These are phyloP conservation scores for Lanmaoa pseudosensibilis DNA, from an alignment of 768 basidiomycete genomes.

Conservation along the genomic window DNA sequence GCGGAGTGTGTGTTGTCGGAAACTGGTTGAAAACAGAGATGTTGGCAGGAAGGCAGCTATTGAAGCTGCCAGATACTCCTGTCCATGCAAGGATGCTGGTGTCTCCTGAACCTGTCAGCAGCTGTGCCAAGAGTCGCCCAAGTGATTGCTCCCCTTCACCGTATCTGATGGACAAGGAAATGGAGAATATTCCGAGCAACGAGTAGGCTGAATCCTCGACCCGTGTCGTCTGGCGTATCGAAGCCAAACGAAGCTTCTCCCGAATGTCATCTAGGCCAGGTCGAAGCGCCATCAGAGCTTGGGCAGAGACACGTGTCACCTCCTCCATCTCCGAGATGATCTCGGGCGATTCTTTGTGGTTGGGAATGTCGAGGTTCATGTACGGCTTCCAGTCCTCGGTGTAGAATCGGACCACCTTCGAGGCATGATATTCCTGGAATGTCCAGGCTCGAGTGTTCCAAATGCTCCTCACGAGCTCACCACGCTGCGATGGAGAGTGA, in stretches of 20 bases:
- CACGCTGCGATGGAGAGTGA: background rate
- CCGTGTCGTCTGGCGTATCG: slow-evolving; percentile 2
- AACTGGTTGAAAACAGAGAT: background rate
- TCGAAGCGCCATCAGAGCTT: no score
- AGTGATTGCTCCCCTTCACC: slow-evolving; percentile 13
- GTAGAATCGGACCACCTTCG: slow-evolving; percentile 13
- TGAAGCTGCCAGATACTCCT: background rate
- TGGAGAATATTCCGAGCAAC: slow-evolving; percentile 11
- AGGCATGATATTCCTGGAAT: slow-evolving; percentile 15
- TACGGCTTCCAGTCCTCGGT: no score
- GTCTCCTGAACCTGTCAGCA: slow-evolving; percentile 8
- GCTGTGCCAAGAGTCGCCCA: slow-evolving; percentile 5
- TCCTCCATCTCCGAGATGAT: no score
- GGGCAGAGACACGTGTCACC: no score
- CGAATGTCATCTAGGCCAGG: no score
- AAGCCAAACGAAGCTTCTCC: slow-evolving; percentile 11
- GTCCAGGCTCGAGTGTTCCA: slow-evolving; percentile 4
- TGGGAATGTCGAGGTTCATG: no score
- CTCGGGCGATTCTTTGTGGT: no score
- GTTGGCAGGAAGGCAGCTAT: slow-evolving; percentile 3
- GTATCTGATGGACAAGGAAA: slow-evolving; percentile 4
- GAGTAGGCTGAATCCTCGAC: slow-evolving; percentile 17
- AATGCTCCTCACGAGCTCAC: background rate
- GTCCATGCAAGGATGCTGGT: slow-evolving; percentile 9
- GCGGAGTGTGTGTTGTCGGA: background rate